These are phyloP conservation scores for Torulaspora indica DNA, from an alignment of 805 yeast species.

Conservation along the genomic window DNA sequence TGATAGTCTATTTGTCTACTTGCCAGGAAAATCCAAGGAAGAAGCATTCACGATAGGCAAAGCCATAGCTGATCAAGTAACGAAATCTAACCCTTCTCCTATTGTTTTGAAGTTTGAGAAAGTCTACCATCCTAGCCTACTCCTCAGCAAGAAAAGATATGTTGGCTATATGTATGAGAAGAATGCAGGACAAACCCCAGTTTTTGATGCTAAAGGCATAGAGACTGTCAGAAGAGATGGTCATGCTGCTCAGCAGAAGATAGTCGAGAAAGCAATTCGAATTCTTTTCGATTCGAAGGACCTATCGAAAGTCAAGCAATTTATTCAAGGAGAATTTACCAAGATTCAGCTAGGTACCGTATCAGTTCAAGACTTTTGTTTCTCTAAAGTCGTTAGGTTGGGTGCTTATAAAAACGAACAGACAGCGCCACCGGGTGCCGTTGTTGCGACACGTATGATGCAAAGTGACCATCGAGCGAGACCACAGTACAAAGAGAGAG, in stretches of 20 bases:
- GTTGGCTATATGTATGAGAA: constrained; percentile 79
- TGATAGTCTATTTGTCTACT: constrained; percentile 83
- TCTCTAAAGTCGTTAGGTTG: constrained; percentile 81
- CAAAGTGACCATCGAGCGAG: constrained; percentile 64
- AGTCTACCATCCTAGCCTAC: constrained; percentile 80
- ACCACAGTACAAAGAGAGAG: constrained; percentile 85
- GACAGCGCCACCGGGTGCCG: constrained; percentile 88
- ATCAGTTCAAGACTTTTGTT: constrained; percentile 77
- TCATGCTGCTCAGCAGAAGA: constrained; percentile 82
- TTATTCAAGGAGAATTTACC: constrained; percentile 59
- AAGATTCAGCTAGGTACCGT: constrained; percentile 61
- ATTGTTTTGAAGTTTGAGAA: constrained; percentile 83
- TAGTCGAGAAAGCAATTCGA: constrained; percentile 65
- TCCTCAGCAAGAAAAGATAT: constrained; percentile 83
- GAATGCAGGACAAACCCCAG: constrained; percentile 50
- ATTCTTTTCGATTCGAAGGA: constrained; percentile 69
- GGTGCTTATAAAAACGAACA: constrained; percentile 74
- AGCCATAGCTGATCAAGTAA: constrained; percentile 60
- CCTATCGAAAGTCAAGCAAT: constrained; percentile 62
- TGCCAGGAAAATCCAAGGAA: constrained; percentile 72
- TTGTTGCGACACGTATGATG: constrained; percentile 60
- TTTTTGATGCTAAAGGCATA: constrained; percentile 92
- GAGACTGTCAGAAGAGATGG: constrained; percentile 96
- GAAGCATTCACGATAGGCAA: constrained; percentile 78
- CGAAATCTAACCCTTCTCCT: constrained; percentile 72